Base-by-base conservation (phyloP, 2,329 filamentous ascomycete genomes). In the Neobulgaria alba region DNA sequence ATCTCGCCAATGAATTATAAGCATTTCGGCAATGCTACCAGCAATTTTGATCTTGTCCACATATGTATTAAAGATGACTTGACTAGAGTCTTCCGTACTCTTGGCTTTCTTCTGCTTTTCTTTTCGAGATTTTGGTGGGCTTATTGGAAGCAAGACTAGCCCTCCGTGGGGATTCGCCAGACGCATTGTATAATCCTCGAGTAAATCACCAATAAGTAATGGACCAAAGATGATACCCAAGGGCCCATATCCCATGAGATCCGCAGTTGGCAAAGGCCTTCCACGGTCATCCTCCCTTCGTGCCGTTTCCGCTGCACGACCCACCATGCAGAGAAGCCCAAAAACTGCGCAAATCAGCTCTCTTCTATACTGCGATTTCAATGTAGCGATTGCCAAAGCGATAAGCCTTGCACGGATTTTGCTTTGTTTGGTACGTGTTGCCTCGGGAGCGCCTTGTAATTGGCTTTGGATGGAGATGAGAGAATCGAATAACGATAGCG, bases 291-390 rank as follows among this genome's bases (percentile, higher is more conserved):
- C 70, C 53, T 77, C 71, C 18, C 69, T 64, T 3, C 67, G 66
- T 0, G 68, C 61, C 23, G 63, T 66, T 54, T 82, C 74, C 2
- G 77, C 73, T 3, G 68, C 63, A 18, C 72, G 64, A 2, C 77
- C 79, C 41, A 84, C 68, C 29, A 80, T 63, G 38, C 71, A 76
- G 9, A 83, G 63, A 10, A 84, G 63, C 0, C 79, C 80, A 55
- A 84, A 79, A 0, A 84, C 77, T 4, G 77, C 74, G 46, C 75
- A 82, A 32, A 84, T 77, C 3, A 84, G 62, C 34, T 82, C 75
- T 17, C 78, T 67, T 31, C 76, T 70, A 45, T 74, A 75, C 39
- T 69, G 69, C 0, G 77, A 81, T 40, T 66, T 64, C n/a, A 81
- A 61, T 0, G 73, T 73, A 1, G 68, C 67, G 31, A 84, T 68